Base-by-base conservation (phyloP, 768 basidiomycete species). In the Rubroboletus pulcherrimus region DNA sequence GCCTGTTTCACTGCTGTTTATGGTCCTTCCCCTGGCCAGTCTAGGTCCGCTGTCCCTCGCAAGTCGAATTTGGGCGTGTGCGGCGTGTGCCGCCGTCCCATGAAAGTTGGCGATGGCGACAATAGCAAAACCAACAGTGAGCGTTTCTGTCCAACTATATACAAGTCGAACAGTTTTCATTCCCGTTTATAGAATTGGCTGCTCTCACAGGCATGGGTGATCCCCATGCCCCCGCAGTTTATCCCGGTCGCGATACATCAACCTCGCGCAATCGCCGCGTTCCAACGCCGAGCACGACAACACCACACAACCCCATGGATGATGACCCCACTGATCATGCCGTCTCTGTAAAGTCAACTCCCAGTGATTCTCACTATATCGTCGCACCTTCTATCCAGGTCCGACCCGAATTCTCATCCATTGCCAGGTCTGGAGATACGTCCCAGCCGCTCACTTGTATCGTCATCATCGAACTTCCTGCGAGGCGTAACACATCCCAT, bases 1-100 rank as follows among this genome's bases (percentile, higher is more conserved):
- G 96, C 93, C 15, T 99, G 97, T 72, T 98, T 98, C 71, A 91
- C 86, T 15, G 93, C 93, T 7, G 96, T 98, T 5, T 99, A 99
- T 71, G 96, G 95, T 14, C 91, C 91, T 6, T 86, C 89, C 11
- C 85, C 87, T 14, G 79, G 70, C 55, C 79, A 81, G 63, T 77
- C 75, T 34, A 81, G 75, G 63, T 73, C 79, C 48, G 69, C 84
- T 49, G 70, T 82, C 7, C 78, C 88, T 29, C 77, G 83, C 71
- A 85, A 89, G 74, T 77, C 89, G 44, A 88, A 91, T 67, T 76
- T 97, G 24, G 97, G 97, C 19, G 91, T 99, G 17, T 99, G 97
- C 63, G 97, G 97, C 38, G 93, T 98, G 3, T 99, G 97, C 69
- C 81, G 97, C 63, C 81, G 94, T 33, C 94, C 94, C 17, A 98